Evolutionary conservation across 805 yeast species (phyloP).

Genomic region (Pichia phayaonensis): DNA sequence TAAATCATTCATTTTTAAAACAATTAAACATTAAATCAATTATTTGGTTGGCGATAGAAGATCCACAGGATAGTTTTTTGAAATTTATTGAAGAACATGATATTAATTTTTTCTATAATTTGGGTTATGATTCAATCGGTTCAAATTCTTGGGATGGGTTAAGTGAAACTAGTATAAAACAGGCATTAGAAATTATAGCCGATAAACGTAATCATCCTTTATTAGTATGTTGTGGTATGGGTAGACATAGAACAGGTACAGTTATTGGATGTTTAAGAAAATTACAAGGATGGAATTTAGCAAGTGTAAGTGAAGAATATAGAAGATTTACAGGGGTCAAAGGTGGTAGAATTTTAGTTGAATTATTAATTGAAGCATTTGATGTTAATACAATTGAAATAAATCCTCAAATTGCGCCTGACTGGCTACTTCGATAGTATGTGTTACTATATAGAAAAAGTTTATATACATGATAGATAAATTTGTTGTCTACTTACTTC

Average conservation of each 20-base stretch:
- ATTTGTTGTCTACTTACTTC: too few species aligned
- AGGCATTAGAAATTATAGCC: slow-evolving; percentile 70
- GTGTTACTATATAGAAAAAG: background rate
- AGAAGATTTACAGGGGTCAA: slow-evolving; percentile 87
- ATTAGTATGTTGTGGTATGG: slow-evolving; percentile 96
- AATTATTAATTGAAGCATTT: slow-evolving; percentile 73
- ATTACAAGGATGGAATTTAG: slow-evolving; percentile 95
- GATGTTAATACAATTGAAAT: slow-evolving; percentile 40
- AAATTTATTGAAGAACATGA: slow-evolving; percentile 70
- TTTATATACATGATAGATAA: background rate
- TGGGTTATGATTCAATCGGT: slow-evolving; percentile 44
- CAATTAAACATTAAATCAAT: slow-evolving; percentile 71
- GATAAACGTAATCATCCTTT: slow-evolving; percentile 73
- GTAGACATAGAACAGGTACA: slow-evolving; percentile 94
- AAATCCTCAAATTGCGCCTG: slow-evolving; percentile 36
- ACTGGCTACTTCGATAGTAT: slow-evolving; percentile 33
- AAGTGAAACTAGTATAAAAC: slow-evolving; percentile 71
- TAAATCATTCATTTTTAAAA: slow-evolving; percentile 78
- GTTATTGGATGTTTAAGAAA: slow-evolving; percentile 90
- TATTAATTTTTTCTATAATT: slow-evolving; percentile 76
- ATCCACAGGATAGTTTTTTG: slow-evolving; percentile 81
- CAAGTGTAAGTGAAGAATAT: slow-evolving; percentile 88
- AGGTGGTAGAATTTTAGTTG: slow-evolving; percentile 90
- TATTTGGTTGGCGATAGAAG: slow-evolving; percentile 93
- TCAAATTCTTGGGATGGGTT: slow-evolving; percentile 93